Conservation (phyloP, 345 rosid species). For the Hibiscus trionum region DNA sequence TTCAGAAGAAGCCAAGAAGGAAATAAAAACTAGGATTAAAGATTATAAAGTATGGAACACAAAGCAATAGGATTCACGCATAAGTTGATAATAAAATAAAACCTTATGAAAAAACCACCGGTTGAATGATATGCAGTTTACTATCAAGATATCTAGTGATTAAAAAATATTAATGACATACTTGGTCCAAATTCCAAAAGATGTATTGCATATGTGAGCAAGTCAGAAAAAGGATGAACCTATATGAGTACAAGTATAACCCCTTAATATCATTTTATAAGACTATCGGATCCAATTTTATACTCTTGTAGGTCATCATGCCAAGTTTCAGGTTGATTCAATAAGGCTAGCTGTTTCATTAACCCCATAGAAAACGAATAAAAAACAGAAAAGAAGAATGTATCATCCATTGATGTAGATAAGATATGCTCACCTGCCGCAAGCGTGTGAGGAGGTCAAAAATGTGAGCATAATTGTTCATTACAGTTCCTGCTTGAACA, state of each 20-base stretch:
- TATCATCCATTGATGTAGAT: not conserved
- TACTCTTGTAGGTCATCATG: not conserved
- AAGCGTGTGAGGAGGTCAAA: conserved; percentile 94
- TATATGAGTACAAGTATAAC: not conserved
- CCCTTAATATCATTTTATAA: not conserved
- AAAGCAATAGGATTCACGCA: not conserved
- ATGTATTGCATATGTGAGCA: too few species aligned
- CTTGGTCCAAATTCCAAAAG: not conserved
- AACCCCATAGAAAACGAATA: not conserved
- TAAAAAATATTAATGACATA: not conserved
- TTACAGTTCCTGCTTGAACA: conserved; percentile 70
- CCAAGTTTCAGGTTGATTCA: not conserved
- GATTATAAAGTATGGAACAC: not conserved
- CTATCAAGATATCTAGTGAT: not conserved
- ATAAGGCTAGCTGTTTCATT: not conserved
- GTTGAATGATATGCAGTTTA: not conserved
- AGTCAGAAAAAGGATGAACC: too few species aligned
- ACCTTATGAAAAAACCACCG: not conserved
- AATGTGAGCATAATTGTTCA: conserved; percentile 94
- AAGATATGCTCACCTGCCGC: conserved; percentile 60
- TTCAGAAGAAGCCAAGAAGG: too few species aligned
- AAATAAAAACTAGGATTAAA: not conserved
- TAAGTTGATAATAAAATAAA: not conserved
- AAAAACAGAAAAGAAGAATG: not conserved
- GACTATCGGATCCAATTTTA: conserved; percentile 1